Evolutionary conservation across 306 rosid genomes (phyloP), one percentile per base, ranked within the genome.

Genomic region (Pyrus betulifolia): DNA sequence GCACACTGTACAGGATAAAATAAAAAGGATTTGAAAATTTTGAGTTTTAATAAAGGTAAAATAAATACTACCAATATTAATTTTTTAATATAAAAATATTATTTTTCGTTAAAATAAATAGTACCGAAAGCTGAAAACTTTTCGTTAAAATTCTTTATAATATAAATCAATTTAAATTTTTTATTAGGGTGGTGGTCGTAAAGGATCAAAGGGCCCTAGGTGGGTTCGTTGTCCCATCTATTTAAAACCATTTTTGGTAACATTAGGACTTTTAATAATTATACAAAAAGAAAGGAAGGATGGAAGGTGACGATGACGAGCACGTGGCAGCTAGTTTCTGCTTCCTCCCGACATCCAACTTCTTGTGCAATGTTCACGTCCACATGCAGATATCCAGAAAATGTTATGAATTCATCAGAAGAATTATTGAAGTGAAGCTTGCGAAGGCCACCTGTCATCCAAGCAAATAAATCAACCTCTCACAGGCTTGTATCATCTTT

Each of bases 371-470:
- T 58, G 2, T 49, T 18, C 55, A 49, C 55, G 15, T 49, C 21
- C 30, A 5, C 18, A 61, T 23, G 17, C 31, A 61, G 28, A 6
- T 28, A 61, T 27, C 38, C 21, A 6, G 42, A 27, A 61, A 61
- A 60, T 61, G 17, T 27, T 61, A 2, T 10, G 30, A 79, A 55
- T 49, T 54, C 30, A 40, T 9, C 11, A 40, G 45, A 40, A 35
- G 49, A 69, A 80, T 59, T 68, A 74, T 67, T 79, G 74, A 67
- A 55, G 61, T 23, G 51, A 59, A 61, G 31, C 11, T 51, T 19
- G 55, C 55, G 63, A 45, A 31, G 46, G 18, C 59, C 61, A 59
- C 71, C 83, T 80, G 79, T 74, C 79, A 74, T 45, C 25, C 52
- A 59, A 74, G 55, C 25, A 67, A 55, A 27, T 17, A 49, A 23